Base-by-base conservation (phyloP, 1,284 basidiomycete species). In the Vanrija sp. region DNA sequence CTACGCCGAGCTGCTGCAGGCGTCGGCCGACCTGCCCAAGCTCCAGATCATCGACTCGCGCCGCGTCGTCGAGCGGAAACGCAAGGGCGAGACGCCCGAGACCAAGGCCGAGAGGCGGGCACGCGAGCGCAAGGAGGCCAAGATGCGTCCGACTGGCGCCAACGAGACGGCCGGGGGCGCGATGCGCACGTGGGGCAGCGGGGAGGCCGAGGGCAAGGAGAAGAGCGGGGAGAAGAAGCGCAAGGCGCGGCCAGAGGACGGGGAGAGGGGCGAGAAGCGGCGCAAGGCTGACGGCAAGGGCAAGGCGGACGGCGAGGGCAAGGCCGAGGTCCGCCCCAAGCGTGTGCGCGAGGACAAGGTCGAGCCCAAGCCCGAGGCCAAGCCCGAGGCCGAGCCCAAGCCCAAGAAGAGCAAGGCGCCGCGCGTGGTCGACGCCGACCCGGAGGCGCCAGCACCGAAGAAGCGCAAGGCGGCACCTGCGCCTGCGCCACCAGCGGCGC, bases 41-140 rank as follows among this genome's bases (percentile, higher is more conserved):
- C 46, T 75, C 35, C 71, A 72, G 56, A 75, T 75, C 45, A 64
- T 75, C 45, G 72, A 75, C 57, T 56, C 64, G 19, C 67, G 68
- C 53, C 61, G 72, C n/a, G 64, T 75, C 8, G 62, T 65, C 20
- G 71, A 75, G 60, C 41, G 69, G 39, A 71, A 69, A 54, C 42
- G 61, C 19, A 68, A 68, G 24, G 70, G 67, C 15, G 59, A 61
- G 48, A 57, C 63, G 2, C 55, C 59, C 35, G 69, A 68, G 57
- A 55, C 47, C 19, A 69, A 62, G 57, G 39, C 45, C 23, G 66
- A 72, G 36, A 54, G 55, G 27, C 55, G 48, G 38, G 47, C 41
- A 0, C 49, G 65, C 25, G 66, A 67, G 44, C 64, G 61, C 46
- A 57, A 49, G 23, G 66, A 68, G 51, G 53, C 44, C 20, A 66